These are phyloP conservation scores for Clarireedia sp. DNA, from an alignment of 2,329 filamentous ascomycete genomes.

Conservation along the genomic window DNA sequence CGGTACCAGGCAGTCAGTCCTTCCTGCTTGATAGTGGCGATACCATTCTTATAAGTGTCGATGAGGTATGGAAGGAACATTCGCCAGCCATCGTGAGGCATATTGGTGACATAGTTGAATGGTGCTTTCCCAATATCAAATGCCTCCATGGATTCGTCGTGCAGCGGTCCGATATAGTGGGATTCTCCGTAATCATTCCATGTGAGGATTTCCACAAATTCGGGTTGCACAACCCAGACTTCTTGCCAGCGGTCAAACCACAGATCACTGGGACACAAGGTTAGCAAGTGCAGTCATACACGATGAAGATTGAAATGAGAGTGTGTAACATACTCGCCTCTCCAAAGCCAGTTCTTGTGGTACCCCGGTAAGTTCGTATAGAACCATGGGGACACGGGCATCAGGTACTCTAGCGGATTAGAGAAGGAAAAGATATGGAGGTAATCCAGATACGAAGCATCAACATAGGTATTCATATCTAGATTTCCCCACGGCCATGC, in stretches of 20 bases:
- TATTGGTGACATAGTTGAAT: too few species aligned
- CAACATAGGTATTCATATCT: not conserved
- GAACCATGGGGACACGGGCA: not conserved
- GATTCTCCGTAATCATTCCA: conserved; percentile 2
- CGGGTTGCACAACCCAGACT: too few species aligned
- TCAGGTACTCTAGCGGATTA: not conserved
- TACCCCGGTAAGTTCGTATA: not conserved
- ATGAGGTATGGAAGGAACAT: too few species aligned
- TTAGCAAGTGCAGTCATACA: too few species aligned
- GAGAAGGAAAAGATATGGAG: too few species aligned
- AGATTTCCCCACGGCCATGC: not conserved
- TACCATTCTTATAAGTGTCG: too few species aligned
- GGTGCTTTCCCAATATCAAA: not conserved
- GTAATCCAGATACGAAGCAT: not conserved
- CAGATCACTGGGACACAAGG: too few species aligned
- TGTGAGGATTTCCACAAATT: not conserved
- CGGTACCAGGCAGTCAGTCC: too few species aligned
- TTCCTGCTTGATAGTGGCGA: too few species aligned
- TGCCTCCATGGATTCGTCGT: not conserved
- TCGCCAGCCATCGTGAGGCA: too few species aligned
- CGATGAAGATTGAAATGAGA: not conserved
- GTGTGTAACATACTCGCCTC: not conserved
- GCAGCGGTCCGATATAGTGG: not conserved
- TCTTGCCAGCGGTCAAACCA: too few species aligned
- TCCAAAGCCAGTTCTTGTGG: not conserved